phyloP scores from a whole-genome alignment of 352 stramenopile species.

The Blastocystis sp. region DNA sequence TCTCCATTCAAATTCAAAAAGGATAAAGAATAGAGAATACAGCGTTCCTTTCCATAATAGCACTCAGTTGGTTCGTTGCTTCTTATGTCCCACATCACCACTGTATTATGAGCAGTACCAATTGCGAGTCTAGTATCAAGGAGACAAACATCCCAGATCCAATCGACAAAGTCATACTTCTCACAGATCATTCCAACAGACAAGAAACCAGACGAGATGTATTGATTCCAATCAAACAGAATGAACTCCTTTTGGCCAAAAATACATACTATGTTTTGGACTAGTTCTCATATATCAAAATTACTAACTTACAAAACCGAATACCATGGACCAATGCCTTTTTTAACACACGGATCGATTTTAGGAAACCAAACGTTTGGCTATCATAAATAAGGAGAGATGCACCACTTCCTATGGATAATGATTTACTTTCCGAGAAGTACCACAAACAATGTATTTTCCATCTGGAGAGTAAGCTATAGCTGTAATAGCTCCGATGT shows the following conservation, averaged over 20 bases:
- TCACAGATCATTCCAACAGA: not conserved
- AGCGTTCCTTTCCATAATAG: conserved; percentile 45
- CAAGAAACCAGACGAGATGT: not conserved
- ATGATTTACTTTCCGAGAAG: not conserved
- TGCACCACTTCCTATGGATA: conserved; percentile 34
- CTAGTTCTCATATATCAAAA: not conserved
- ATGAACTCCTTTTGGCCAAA: conserved; percentile 51
- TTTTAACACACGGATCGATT: not conserved
- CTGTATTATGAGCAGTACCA: conserved; percentile 59
- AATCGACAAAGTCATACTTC: conserved; percentile 29
- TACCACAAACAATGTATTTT: conserved; percentile 58
- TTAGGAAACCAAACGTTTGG: not conserved
- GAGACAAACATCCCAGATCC: conserved; percentile 58
- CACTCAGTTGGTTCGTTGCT: not conserved
- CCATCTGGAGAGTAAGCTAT: conserved; percentile 51
- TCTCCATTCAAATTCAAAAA: conserved; percentile 38
- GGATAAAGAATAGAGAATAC: conserved; percentile 56
- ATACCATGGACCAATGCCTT: conserved; percentile 38
- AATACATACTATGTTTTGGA: conserved; percentile 8
- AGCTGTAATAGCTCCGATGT: conserved; percentile 47
- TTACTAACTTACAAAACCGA: conserved; percentile 9
- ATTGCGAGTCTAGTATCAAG: not conserved
- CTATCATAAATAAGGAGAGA: conserved; percentile 37
- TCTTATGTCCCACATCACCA: not conserved
- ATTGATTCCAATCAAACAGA: conserved; percentile 22